These are phyloP conservation scores for Bonia amplexicaulis DNA, from an alignment of 176 grass and related monocot species.

Conservation along the genomic window DNA sequence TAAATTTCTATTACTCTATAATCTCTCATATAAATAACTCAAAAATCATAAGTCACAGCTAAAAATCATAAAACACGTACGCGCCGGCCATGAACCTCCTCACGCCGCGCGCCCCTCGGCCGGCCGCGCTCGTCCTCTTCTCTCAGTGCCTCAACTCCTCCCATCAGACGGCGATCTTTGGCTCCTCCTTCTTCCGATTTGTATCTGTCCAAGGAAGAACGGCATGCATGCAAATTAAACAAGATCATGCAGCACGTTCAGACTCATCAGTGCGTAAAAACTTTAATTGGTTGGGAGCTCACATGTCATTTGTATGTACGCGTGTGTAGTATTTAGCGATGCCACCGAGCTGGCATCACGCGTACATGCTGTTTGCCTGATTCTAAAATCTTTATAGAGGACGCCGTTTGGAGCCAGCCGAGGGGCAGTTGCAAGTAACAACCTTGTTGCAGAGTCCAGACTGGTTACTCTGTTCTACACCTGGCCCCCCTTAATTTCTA, in stretches of 20 bases:
- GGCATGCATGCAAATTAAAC: not conserved
- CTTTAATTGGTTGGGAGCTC: not conserved
- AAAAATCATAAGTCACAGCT: no score
- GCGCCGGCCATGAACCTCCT: no score
- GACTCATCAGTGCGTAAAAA: not conserved
- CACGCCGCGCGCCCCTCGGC: not conserved
- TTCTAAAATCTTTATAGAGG: not conserved
- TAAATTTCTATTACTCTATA: no score
- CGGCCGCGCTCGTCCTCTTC: not conserved
- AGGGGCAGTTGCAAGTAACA: not conserved
- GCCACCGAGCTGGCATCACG: not conserved
- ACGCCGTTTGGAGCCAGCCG: not conserved
- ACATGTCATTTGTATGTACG: not conserved
- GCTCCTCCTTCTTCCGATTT: not conserved
- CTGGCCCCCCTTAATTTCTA: not conserved
- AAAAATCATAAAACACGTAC: no score
- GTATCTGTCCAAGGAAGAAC: not conserved
- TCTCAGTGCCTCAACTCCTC: not conserved
- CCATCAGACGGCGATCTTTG: not conserved
- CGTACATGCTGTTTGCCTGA: not conserved
- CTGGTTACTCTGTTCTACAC: not conserved
- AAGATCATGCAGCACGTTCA: not conserved
- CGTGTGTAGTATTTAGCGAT: not conserved
- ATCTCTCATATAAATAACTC: no score
- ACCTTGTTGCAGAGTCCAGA: not conserved